Evolutionary conservation across 176 grass and related monocot genomes (phyloP).

Genomic region (maize (Zea mays)): Zm-B73-REFERENCE-NAM-5.0 NC_050102.1:139520501-139521000

Average conservation of each 20-base stretch:
- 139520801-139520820: conserved; percentile 21
- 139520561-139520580: background rate
- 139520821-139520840: background rate
- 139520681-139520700: background rate
- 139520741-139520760: background rate
- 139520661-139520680: background rate
- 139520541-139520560: conserved; percentile 3
- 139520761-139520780: background rate
- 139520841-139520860: conserved; percentile 1
- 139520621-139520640: conserved; percentile 9
- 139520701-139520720: background rate
- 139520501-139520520: conserved; percentile 14
- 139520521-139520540: background rate
- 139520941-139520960: conserved; percentile 17
- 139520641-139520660: conserved; percentile 2
- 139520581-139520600: background rate
- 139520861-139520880: background rate
- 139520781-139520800: background rate
- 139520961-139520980: background rate
- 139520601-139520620: background rate
- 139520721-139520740: background rate
- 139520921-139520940: conserved; percentile 17
- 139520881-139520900: conserved; percentile 20
- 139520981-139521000: conserved; percentile 11
- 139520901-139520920: background rate